Evolutionary conservation across 768 basidiomycete genomes (phyloP), one percentile per base, ranked within the genome.

Genomic region (Tulasnella sp.): DNA sequence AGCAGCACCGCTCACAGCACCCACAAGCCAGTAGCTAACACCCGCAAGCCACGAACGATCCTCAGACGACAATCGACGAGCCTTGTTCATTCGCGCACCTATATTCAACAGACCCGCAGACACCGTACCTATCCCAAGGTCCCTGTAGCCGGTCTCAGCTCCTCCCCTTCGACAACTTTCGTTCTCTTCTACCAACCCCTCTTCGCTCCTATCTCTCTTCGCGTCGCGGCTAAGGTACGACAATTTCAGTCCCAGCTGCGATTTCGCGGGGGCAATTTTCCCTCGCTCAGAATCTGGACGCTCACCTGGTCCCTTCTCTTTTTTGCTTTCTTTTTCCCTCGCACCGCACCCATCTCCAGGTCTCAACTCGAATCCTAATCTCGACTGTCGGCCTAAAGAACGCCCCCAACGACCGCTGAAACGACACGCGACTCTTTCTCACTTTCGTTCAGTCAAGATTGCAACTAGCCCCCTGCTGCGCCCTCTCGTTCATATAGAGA

Each of bases 391-490:
- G 57, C 57, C 57, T 5, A 0, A 20, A 57, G 26, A 57, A 57
- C 55, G 55, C n/a, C 29, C 57, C n/a, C 57, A 32, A 61, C 57
- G 57, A 61, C 57, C 57, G 57, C 57, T 61, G 57, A 61, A 61
- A 61, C 57, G 57, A 61, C 57, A 61, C 57, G 57, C 57, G 57
- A 61, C 57, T 61, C 57, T 29, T 16, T n/a, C n/a, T 32, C 26
- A 32, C 57, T 61, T 61, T 61, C 57, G 57, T 61, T 61, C 57
- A 61, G 57, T 61, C 57, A 61, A 61, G 57, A 61, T 61, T 61
- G n/a, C 57, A 61, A 61, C 26, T 61, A 61, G 57, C 57, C 15
- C 23, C 20, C 48, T 16, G 48, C 48, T 61, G 57, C 57, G 57
- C 57, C 57, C 57, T 61, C 57, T 61, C 48, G n/a, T 32, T 61